Evolutionary conservation across 768 basidiomycete genomes (phyloP).

Genomic region (Rhodotorula babjevae): DNA sequence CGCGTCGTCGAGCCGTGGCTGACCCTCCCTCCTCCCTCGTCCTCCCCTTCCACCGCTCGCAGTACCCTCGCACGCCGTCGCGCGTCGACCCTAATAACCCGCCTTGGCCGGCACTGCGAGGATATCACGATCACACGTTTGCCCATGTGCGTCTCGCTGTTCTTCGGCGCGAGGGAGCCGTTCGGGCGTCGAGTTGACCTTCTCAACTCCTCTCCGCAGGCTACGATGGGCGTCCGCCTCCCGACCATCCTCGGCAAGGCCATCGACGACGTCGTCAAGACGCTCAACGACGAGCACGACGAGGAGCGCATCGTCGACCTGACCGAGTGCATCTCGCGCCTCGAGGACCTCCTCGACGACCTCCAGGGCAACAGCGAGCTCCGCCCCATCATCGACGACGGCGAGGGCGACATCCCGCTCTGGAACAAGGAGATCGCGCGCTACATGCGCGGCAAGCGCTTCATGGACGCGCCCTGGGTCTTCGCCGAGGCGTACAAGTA

Average conservation of each 20-base stretch:
- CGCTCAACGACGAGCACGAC: constrained; percentile 71
- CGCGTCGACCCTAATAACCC: constrained; percentile 48
- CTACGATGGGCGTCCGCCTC: constrained; percentile 91
- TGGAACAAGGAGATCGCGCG: constrained; percentile 77
- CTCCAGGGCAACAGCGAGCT: constrained; percentile 56
- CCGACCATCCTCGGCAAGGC: constrained; percentile 94
- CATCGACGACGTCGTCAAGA: constrained; percentile 82
- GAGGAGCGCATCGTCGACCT: constrained; percentile 84
- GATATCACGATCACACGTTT: constrained; percentile 62
- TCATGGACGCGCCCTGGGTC: constrained; percentile 94
- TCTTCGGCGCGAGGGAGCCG: constrained; percentile 47
- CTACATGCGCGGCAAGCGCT: constrained; percentile 87
- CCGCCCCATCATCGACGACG: constrained; percentile 81
- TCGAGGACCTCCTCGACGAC: constrained; percentile 83
- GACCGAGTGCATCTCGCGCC: constrained; percentile 75
- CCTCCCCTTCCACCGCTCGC: background rate
- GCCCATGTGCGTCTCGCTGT: constrained; percentile 45
- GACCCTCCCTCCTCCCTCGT: background rate
- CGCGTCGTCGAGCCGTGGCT: too few relatives aligned
- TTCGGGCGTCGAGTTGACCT: background rate
- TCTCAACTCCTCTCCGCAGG: constrained; percentile 44
- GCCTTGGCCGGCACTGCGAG: constrained; percentile 43
- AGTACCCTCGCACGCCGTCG: constrained; percentile 38
- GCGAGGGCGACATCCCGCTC: constrained; percentile 82
- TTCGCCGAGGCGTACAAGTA: constrained; percentile 93